phyloP scores from a whole-genome alignment of 2,329 filamentous ascomycete species.

The Cladosporium velox region DNA sequence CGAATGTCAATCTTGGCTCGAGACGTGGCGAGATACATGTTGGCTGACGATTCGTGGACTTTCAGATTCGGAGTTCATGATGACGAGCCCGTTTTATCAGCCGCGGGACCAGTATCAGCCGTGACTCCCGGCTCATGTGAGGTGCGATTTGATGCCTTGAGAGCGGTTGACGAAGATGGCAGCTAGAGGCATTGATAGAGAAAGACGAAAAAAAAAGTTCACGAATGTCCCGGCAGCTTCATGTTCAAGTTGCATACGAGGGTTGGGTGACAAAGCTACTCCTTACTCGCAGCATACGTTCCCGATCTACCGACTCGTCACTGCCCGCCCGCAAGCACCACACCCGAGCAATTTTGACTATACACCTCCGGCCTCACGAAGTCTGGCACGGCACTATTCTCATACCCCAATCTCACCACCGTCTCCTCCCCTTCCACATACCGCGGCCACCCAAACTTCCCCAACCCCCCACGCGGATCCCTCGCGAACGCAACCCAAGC shows the following conservation, averaged over 20 bases:
- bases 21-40: not conserved
- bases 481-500: constrained; percentile 38
- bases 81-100: constrained; percentile 10
- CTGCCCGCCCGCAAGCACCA: not conserved
- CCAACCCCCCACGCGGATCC: constrained; percentile 34
- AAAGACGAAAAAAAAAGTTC: too few relatives aligned
- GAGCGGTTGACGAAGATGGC: not conserved
- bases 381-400: constrained; percentile 29
- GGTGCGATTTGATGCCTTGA: not conserved
- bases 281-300: not conserved
- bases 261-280: not conserved
- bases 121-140: not conserved
- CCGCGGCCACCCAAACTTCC: constrained; percentile 41
- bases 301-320: too few relatives aligned
- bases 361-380: constrained; percentile 31
- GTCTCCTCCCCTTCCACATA: constrained; percentile 30
- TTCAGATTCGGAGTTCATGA: constrained; percentile 19
- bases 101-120: not conserved
- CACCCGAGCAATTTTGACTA: not conserved
- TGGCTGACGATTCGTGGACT: not conserved
- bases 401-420: constrained; percentile 33
- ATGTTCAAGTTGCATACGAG: not conserved
- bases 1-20: not conserved
- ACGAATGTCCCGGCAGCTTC: too few relatives aligned
- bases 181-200: not conserved